Base-by-base conservation (phyloP, 192 early-diverging fungal species). In the Coemansia sp. region DNA sequence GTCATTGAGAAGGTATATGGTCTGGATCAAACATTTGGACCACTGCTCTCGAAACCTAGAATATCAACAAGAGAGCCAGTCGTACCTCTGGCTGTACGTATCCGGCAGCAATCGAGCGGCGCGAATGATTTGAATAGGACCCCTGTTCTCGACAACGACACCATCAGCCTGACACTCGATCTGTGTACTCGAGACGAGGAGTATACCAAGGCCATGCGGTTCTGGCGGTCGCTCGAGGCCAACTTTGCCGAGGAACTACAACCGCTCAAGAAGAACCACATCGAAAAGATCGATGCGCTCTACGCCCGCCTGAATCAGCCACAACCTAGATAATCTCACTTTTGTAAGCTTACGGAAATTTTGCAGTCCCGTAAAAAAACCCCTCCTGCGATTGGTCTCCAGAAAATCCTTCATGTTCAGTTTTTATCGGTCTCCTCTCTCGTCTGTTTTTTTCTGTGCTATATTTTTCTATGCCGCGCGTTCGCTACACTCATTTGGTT, bases 401-500 rank as follows among this genome's bases (percentile, higher is more conserved):
- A 15, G 39, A 41, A 41, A 41, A 41, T 41, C 2, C 14, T 41
- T 41, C 39, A 41, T 36, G 6, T 36, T 5, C 34, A 36, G 34
- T 50, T 50, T 50, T 50, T 50, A n/a, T 7, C 6, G 21, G 9
- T 53, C 25, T 53, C 25, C 10, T 55, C 11, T 7, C 23, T 27
- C 11, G 50, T 11, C 50, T 31, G 0, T 55, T 14, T 55, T 6
- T 55, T 31, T 55, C 14, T 31, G 25, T 27, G 25, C 25, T 14
- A 25, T 55, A 10, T 32, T 15, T 7, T 31, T 14, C 27, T 15
- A 57, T 57, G 44, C 41, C 51, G 66, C 78, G 80, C 25, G 36
- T 73, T 12, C 72, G 69, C 25, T 82, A 82, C 57, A 77, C 75
- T 32, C 69, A 82, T 60, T 74, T 82, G 39, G 65, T 82, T 29